Evolutionary conservation across 2,329 filamentous ascomycete species (phyloP), one percentile per base, ranked within the genome.

Genomic region (Talaromyces sp.): DNA sequence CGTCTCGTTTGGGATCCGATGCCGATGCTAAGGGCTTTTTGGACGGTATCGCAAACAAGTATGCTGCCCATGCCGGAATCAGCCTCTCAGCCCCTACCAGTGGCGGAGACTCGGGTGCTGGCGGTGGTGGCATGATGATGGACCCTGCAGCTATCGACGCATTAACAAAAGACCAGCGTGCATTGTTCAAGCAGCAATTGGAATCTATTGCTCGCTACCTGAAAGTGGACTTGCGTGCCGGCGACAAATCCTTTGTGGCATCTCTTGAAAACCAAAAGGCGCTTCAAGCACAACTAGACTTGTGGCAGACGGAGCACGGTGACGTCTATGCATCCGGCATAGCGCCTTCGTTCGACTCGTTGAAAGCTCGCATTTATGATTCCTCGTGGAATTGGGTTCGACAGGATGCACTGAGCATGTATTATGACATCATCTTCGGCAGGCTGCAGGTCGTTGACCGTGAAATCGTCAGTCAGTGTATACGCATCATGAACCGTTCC

Each of bases 341-440:
- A 66, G 91, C 96, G 76, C 95, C 95, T 11, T 88, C 92, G 22
- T 99, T 99, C 79, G 96, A 90, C 72, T 82, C 91, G 4, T 86
- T 98, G 65, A 99, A 99, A 78, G 95, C 95, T 33, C 90, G 95
- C 73, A 88, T 95, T 10, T 99, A 99, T 79, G 95, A 99, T 76
- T 98, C 95, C 0, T 96, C 92, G 0, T 99, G 95, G 95, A 99
- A 99, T 77, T 99, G 95, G 95, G 95, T 92, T 64, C 89, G 95
- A 58, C 95, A 99, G 75, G 95, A 99, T 76, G 95, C 93, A 30
- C 86, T 99, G 59, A 95, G 85, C 81, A 99, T 99, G 93, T 99
- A 95, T 82, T 99, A 92, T 79, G 95, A 99, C 72, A 96, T 99
- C 72, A 97, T 99, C 72, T 99, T 99, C 70, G 95, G 95, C 62